phyloP scores from a whole-genome alignment of 208 protist genomes.

The Leishmania guyanensis region DNA sequence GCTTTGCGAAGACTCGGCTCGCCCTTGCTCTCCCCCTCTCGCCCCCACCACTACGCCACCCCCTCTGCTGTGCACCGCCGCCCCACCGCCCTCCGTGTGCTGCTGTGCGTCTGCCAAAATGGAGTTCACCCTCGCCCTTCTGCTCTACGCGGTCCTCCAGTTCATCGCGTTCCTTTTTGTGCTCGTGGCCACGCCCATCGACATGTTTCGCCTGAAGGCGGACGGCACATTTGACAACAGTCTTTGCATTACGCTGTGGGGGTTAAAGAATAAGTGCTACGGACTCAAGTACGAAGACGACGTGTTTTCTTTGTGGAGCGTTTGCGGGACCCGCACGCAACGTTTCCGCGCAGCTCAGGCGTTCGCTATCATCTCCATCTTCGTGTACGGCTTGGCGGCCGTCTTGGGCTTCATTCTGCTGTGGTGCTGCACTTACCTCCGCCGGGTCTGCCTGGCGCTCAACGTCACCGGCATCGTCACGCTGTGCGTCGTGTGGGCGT shows the following conservation, averaged over 20 bases:
- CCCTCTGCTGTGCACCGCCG: background rate
- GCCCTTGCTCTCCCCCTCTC: background rate
- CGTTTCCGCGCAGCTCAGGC: too few relatives aligned
- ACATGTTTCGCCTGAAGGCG: constrained; percentile 35
- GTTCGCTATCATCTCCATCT: too few relatives aligned
- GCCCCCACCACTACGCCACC: background rate
- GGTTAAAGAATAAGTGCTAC: constrained; percentile 12
- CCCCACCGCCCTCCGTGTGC: background rate
- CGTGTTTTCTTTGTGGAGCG: too few relatives aligned
- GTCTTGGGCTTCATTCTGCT: too few relatives aligned
- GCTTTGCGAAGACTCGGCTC: background rate
- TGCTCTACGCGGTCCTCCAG: constrained; percentile 47
- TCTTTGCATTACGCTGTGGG: background rate
- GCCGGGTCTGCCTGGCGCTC: too few relatives aligned
- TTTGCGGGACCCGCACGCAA: too few relatives aligned
- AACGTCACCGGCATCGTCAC: too few relatives aligned
- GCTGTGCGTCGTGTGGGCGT: too few relatives aligned
- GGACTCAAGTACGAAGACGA: background rate
- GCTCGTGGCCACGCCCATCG: constrained; percentile 46
- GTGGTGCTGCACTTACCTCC: too few relatives aligned
- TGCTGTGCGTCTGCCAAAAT: too few relatives aligned
- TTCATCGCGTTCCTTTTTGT: constrained; percentile 9
- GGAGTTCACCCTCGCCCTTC: too few relatives aligned
- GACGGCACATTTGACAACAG: background rate
- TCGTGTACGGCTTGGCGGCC: too few relatives aligned